Evolutionary conservation across 2,329 filamentous ascomycete genomes (phyloP), one percentile per base, ranked within the genome.

Genomic region (Alternaria ethzedia): DNA sequence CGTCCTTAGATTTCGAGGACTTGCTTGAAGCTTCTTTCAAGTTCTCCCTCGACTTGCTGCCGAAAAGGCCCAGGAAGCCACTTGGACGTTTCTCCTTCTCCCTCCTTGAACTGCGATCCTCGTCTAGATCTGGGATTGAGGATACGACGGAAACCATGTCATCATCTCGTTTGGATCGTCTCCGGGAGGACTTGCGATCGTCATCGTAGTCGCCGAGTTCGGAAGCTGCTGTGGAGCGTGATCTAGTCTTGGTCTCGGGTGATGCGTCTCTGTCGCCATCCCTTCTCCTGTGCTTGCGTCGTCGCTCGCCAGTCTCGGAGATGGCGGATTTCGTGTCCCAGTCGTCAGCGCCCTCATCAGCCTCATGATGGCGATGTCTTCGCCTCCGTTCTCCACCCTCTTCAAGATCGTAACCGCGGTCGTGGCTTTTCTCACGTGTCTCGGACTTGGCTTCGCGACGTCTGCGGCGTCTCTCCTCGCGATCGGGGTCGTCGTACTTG

Each of bases 11-110:
- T 63, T 75, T 78, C 25, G 75, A 75, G 41, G 74, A 75, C 59
- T 76, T 80, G 64, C 76, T 75, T 6, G 71, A 67, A n/a, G 70
- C 57, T 23, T 80, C 76, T 11, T 71, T 67, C 15, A 77, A 28
- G 44, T 72, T 79, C 44, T 83, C 82, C 44, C 74, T 77, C 3
- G 82, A 82, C 71, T 82, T 85, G 67, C 82, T 80, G 58, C 82
- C 79, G 56, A 85, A 84, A 9, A 85, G 67, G 6, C 83, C 81
- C 54, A 84, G 81, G 8, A 85, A 57, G 12, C 83, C 81, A 51
- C 80, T 80, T 52, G 82, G 82, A 66, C 82, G 81, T 64, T 83
- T 83, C 54, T 82, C 82, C 64, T 82, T 79, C 41, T 75, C 72
- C 54, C 72, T 75, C 51, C 65, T 75, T 5, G 75, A 65, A 28